Percentiles rank a stretch among this genome's conserved stretches.
These are phyloP conservation scores for Limtongozyma cylindracea DNA, from an alignment of 805 yeast species.

Conservation along the genomic window DNA sequence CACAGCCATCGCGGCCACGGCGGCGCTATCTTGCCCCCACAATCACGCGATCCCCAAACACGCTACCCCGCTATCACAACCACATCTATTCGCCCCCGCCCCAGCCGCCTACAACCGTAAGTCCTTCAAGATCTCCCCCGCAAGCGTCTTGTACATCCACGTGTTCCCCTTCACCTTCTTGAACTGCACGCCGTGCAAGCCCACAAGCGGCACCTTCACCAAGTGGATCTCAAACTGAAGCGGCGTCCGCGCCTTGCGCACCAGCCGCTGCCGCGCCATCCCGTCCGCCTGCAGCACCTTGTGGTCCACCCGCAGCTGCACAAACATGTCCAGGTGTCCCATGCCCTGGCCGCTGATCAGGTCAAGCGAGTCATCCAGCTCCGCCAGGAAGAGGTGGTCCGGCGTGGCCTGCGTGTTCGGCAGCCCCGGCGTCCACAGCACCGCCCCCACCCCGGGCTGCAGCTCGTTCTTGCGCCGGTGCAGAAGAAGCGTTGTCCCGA, in stretches of 20 bases:
- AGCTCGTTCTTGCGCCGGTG: conserved; percentile 22
- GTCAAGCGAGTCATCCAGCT: conserved; percentile 33
- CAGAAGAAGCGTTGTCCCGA: conserved; percentile 28
- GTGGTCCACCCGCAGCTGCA: conserved; percentile 33
- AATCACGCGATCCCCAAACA: no score
- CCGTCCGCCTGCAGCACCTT: no score
- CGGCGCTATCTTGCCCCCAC: no score
- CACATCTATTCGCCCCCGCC: no score
- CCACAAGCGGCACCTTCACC: conserved; percentile 77
- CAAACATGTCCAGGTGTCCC: conserved; percentile 33
- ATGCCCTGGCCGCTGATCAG: conserved; percentile 23
- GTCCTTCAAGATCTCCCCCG: conserved; percentile 57
- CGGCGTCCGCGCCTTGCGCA: conserved; percentile 18
- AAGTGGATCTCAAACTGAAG: conserved; percentile 76
- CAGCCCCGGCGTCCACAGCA: no score
- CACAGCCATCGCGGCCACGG: no score
- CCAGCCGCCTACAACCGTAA: conserved; percentile 22
- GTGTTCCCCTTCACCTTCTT: conserved; percentile 85
- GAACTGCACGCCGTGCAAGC: conserved; percentile 83
- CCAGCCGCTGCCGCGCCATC: conserved; percentile 12
- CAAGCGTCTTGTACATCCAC: conserved; percentile 83
- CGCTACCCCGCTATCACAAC: no score
- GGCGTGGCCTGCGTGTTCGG: conserved; percentile 33
- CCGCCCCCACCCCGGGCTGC: conserved; percentile 8
- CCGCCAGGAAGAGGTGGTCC: conserved; percentile 8